Conservation (phyloP, 768 basidiomycete species). For the Galerina marginata region DNA sequence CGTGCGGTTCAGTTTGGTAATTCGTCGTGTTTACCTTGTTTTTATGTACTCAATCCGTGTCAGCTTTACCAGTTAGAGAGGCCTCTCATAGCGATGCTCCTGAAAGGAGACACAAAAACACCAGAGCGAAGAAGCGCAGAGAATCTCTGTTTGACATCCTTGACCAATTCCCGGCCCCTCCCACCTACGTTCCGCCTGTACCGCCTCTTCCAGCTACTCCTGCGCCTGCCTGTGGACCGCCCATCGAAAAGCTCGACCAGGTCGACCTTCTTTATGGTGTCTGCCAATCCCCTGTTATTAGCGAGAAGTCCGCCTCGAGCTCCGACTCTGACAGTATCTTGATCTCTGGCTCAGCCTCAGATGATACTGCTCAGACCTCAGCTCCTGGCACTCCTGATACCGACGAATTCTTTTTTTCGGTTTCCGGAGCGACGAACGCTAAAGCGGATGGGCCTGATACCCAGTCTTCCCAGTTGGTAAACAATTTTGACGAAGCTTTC, state of each 20-base stretch:
- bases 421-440: neutral
- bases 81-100: neutral
- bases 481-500: too few relatives aligned
- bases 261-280: neutral
- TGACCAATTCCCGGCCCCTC: constrained; percentile 25
- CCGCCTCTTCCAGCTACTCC: neutral
- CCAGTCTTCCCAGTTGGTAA: neutral
- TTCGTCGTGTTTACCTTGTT: neutral
- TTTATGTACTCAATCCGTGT: neutral
- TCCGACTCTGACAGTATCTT: constrained; percentile 2
- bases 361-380: constrained; percentile 18
- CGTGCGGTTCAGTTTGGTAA: constrained; percentile 22
- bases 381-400: constrained; percentile 10
- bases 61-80: neutral
- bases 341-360: constrained; percentile 8
- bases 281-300: neutral
- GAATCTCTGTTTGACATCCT: constrained; percentile 24
- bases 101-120: neutral
- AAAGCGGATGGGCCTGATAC: neutral
- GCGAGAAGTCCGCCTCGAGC: constrained; percentile 10
- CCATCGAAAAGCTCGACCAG: neutral
- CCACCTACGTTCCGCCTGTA: constrained; percentile 12
- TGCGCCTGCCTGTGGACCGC: neutral
- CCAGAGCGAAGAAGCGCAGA: neutral
- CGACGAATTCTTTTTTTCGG: neutral